Conservation (phyloP, 495 filamentous ascomycete genomes). For the Antarctomyces pellizariae region DNA sequence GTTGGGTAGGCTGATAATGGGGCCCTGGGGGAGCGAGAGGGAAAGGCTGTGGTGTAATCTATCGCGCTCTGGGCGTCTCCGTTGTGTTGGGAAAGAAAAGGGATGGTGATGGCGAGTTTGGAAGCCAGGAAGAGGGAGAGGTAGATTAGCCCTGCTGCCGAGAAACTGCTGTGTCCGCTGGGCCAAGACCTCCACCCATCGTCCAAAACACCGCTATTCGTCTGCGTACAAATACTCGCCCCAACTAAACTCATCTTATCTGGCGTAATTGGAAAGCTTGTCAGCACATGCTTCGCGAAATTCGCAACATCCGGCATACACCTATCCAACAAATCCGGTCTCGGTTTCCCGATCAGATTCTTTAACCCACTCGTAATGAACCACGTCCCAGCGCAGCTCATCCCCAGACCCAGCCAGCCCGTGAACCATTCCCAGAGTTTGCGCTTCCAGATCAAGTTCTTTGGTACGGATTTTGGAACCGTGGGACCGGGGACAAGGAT, state of each 20-base stretch:
- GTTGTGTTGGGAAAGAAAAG: constrained; percentile 24
- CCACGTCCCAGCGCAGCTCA: constrained; percentile 44
- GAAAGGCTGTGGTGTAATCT: constrained; percentile 22
- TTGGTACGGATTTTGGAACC: constrained; percentile 41
- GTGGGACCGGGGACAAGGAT: constrained; percentile 38
- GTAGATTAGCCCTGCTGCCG: constrained; percentile 66
- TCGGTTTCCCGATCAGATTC: constrained; percentile 66
- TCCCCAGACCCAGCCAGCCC: constrained; percentile 47
- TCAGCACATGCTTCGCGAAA: constrained; percentile 18
- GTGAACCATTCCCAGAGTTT: constrained; percentile 71
- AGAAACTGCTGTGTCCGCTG: constrained; percentile 34
- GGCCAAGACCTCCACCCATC: constrained; percentile 80
- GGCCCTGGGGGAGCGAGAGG: no score
- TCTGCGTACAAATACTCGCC: constrained; percentile 43
- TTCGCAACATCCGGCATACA: constrained; percentile 34
- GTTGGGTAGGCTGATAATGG: no score
- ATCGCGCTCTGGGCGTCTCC: constrained; percentile 14
- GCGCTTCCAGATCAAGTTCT: constrained; percentile 39
- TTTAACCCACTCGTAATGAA: constrained; percentile 66
- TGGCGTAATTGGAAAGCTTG: constrained; percentile 11
- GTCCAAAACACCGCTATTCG: constrained; percentile 38
- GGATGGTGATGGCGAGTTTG: constrained; percentile 32
- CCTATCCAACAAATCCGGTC: constrained; percentile 56
- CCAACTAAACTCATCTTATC: constrained; percentile 30
- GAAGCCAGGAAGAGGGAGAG: constrained; percentile 44